Base-by-base conservation (phyloP, 768 basidiomycete species). In the Agrocybe pediades region DNA sequence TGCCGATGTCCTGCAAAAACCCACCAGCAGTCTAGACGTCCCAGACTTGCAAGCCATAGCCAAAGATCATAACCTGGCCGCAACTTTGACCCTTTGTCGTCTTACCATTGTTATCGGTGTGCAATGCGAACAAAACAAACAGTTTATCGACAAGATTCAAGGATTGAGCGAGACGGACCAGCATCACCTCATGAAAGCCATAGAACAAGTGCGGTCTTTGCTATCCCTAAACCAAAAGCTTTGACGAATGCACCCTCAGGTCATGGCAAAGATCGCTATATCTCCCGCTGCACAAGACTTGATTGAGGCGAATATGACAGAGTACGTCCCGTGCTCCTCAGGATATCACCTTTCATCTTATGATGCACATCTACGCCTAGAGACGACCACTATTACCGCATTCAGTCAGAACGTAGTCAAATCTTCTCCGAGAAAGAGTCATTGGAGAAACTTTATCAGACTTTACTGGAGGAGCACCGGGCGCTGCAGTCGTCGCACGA, bases 121-220 rank as follows among this genome's bases (percentile, higher is more conserved):
- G 9, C 92, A 95, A 70, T 94, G 90, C 64, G 88, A 90, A 67
- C 83, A 83, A 68, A 95, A 95, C 64, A 85, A 92, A 73, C 83
- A 87, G 57, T 88, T 95, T 59, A 94, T 98, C 56, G 86, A 85
- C 66, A 89, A 85, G 71, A 98, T 98, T 29, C 94, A 95, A 63
- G 79, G 82, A 2, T 69, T 97, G 57, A 87, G 83, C 55, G 90
- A 96, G 69, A 78, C 73, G 16, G 87, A 94, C 64, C 95, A 97
- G 72, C 90, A 93, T 66, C 79, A 85, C 64, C 74, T 97, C 49
- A 98, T 97, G 95, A 88, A 83, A 70, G 90, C 92, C 36, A 96
- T 97, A 54, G 95, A 97, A 70, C 89, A 92, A 79, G 94, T 92
- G 54, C 49, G 80, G 13, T 68, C 30, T 36, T 26, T 20, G 30